Evolutionary conservation across 164 flowering plant species (phyloP).

Genomic region (Echeveria elegans): DNA sequence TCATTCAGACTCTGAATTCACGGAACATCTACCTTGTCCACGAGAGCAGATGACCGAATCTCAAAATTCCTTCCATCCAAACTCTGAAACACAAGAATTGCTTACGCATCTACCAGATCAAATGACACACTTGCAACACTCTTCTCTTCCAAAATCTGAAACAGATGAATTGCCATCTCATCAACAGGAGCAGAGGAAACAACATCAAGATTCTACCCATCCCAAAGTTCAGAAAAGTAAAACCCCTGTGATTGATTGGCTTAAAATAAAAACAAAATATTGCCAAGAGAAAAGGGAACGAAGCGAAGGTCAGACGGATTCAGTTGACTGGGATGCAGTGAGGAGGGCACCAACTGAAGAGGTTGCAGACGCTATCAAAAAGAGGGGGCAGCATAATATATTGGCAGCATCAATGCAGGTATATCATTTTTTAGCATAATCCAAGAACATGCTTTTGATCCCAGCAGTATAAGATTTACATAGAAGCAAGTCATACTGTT

Average conservation of each 20-base stretch:
- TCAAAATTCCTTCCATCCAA: not conserved
- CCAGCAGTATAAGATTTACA: too few species aligned
- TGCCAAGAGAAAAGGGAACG: not conserved
- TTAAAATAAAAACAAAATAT: not conserved
- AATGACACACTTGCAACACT: not conserved
- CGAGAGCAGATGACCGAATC: not conserved
- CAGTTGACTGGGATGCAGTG: conserved; percentile 7
- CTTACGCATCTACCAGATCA: too few species aligned
- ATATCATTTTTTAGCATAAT: too few species aligned
- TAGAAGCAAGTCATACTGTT: too few species aligned
- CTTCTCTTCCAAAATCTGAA: not conserved
- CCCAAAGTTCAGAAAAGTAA: conserved; percentile 1
- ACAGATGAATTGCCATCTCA: too few species aligned
- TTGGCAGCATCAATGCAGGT: conserved; percentile 8
- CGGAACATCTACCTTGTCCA: not conserved
- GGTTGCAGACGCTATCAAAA: conserved; percentile 1
- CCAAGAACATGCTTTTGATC: not conserved
- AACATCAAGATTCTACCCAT: too few species aligned
- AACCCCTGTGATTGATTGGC: not conserved
- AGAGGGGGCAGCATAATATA: conserved; percentile 5
- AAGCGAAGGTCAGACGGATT: not conserved
- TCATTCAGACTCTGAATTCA: not conserved
- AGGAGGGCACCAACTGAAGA: conserved; percentile 1
- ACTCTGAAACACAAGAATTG: not conserved
- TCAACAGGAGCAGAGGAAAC: not conserved